Base-by-base conservation (phyloP, 1,139 yeast species). In the Saccharomyces uvarum region DNA sequence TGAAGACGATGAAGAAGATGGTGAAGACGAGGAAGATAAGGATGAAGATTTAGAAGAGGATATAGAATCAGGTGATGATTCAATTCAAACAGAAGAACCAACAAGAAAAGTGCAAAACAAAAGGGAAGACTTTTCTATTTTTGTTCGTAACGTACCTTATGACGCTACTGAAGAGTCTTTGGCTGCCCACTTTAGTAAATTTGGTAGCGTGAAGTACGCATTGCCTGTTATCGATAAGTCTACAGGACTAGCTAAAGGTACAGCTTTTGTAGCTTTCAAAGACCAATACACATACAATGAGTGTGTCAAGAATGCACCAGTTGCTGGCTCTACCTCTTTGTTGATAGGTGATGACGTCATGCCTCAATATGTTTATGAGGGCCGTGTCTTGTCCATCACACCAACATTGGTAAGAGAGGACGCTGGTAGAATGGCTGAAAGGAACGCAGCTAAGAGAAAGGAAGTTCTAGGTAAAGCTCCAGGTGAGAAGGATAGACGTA, bases 71-170 rank as follows among this genome's bases (percentile, higher is more conserved):
- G 72, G 70, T 51, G 71, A 70, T 54, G 70, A 69, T 49, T 72
- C 70, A 48, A 70, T 4, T 1, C 2, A 65, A 44, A 75, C 70
- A 54, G 70, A 68, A 31, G 70, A 69, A 50, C 61, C 65, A 29
- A 67, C 69, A 29, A 74, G 70, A 59, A 71, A 73, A 51, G 77
- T 77, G 58, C 69, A 71, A 51, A 86, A 86, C 69, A 83, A 75
- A 69, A 86, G 82, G 69, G 93, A 86, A 63, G 75, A 80, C n/a
- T 86, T 64, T 63, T 78, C 91, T 8, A 73, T 93, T 26, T 93
- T 93, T 68, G 89, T 93, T 7, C 83, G 98, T 69, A 93, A 93
- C 66, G 83, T 95, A 50, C 98, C 99, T 3, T 95, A 93, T 65
- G 97, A 90, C 70, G 95, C 97, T 7, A 90, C 95, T 38, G 80